Evolutionary conservation across 2,329 filamentous ascomycete genomes (phyloP), one percentile per base, ranked within the genome.

Genomic region (Penicillium sp.): DNA sequence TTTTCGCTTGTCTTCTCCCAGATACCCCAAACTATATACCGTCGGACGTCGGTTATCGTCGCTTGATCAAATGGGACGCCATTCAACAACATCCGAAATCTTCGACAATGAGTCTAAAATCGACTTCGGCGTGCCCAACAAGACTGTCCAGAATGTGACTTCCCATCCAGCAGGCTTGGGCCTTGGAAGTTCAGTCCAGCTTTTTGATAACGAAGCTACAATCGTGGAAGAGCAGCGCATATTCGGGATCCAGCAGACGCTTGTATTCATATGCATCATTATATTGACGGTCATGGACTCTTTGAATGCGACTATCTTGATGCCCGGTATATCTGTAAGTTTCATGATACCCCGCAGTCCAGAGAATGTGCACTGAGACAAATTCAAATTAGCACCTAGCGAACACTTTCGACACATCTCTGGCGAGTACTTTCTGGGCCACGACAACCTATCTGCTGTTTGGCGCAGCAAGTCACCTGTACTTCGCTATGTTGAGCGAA

Each of bases 241-340:
- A 39, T 72, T 75, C 1, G 67, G 69, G 8, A 68, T 69, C 43
- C 67, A 70, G 51, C 73, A 79, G 57, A 75, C 69, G 64, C 62
- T 76, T 16, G 67, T 78, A 24, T 69, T 79, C 57, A 59, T 70
- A 24, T 75, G 72, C 10, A 66, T 81, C 27, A 69, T 74, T 22
- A 57, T 79, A 29, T 65, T 79, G 39, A 75, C 77, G 5, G 72
- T 80, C 60, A 77, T 80, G 70, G 79, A 81, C 39, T 74, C 76
- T 3, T 73, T 81, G 38, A 77, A 82, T 60, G 74, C 76, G 10
- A 79, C 78, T 0, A 75, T 81, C 31, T 64, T 81, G 40, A 77
- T 79, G 6, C 70, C 78, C 7, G 68, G 75, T 0, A 58, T 81
- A 36, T 75, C 79, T 13, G 76, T 78, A 66, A 46, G 69, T 65